These are phyloP conservation scores for Leishmania turanica DNA, from an alignment of 208 protist species.

Conservation along the genomic window DNA sequence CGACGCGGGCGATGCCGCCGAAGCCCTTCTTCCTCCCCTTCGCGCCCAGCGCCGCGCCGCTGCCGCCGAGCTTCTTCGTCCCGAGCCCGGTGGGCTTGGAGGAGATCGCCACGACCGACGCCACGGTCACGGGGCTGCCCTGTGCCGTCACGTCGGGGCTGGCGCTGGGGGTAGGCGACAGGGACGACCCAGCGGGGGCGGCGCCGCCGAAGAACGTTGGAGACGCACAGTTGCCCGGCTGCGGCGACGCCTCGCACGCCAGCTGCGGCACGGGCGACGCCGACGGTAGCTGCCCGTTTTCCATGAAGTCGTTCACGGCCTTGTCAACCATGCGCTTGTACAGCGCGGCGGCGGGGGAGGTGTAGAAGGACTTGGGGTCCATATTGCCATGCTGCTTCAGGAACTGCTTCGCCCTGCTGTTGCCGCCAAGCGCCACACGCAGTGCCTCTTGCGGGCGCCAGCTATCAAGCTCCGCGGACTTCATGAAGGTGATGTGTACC, in stretches of 20 bases:
- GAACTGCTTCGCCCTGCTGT: slow-evolving; percentile 72
- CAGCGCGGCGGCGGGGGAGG: slow-evolving; percentile 44
- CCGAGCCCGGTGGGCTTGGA: slow-evolving; percentile 26
- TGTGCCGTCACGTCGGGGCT: slow-evolving; percentile 12
- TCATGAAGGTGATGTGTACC: slow-evolving; percentile 97
- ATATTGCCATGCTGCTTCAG: slow-evolving; percentile 85
- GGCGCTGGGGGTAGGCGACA: slow-evolving; percentile 12
- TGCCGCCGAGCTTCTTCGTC: slow-evolving; percentile 20
- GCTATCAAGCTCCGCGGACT: slow-evolving; percentile 91
- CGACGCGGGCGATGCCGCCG: slow-evolving; percentile 48
- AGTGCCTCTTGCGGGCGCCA: slow-evolving; percentile 87
- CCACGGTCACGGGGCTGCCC: slow-evolving; percentile 35
- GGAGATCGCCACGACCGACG: slow-evolving; percentile 37
- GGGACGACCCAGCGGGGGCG: slow-evolving; percentile 5
- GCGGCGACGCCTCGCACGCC: neutral
- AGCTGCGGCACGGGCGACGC: neutral
- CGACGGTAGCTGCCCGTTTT: slow-evolving; percentile 14
- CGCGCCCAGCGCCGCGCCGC: slow-evolving; percentile 12
- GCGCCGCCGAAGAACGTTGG: slow-evolving; percentile 4
- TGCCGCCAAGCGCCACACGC: slow-evolving; percentile 91
- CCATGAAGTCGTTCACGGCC: slow-evolving; percentile 52
- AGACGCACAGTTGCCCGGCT: neutral
- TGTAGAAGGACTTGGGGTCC: slow-evolving; percentile 78
- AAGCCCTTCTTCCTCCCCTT: slow-evolving; percentile 62
- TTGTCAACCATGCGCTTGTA: slow-evolving; percentile 81